A percentile compares a stretch with the other conserved stretches of the same genome.
These are phyloP conservation scores for Boletellus ananiceps DNA, from an alignment of 768 basidiomycete species.

Conservation along the genomic window DNA sequence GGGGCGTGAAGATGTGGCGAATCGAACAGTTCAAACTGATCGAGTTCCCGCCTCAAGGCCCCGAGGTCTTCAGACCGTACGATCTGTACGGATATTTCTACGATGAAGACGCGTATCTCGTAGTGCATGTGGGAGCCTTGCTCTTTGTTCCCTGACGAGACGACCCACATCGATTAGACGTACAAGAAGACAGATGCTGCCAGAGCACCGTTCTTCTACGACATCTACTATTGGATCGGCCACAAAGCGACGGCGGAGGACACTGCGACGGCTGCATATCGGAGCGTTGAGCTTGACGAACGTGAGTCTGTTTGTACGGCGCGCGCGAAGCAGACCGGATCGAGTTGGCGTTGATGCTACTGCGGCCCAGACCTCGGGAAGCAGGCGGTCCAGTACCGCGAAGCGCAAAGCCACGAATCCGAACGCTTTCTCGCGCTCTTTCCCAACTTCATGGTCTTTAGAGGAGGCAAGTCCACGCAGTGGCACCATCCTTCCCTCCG, in stretches of 20 bases:
- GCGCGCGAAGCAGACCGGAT: too few species aligned
- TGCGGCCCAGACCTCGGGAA: conserved; percentile 36
- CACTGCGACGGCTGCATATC: conserved; percentile 58
- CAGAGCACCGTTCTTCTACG: conserved; percentile 39
- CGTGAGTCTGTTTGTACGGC: conserved; percentile 33
- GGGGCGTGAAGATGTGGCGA: conserved; percentile 53
- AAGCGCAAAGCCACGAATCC: conserved; percentile 58
- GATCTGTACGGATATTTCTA: conserved; percentile 54
- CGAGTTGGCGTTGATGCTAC: background rate
- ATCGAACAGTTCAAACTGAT: conserved; percentile 54
- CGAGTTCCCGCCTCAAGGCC: conserved; percentile 9
- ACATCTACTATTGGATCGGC: conserved; percentile 67
- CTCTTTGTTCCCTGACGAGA: background rate
- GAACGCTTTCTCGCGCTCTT: conserved; percentile 48
- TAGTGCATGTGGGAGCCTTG: conserved; percentile 47
- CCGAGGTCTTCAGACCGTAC: background rate
- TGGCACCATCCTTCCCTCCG: conserved; percentile 46
- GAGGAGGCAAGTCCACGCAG: conserved; percentile 47
- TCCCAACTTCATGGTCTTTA: conserved; percentile 41
- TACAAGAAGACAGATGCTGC: conserved; percentile 51
- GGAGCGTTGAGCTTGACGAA: conserved; percentile 64
- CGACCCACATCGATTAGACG: conserved; percentile 36
- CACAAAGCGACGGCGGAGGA: conserved; percentile 57
- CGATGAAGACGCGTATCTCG: conserved; percentile 61
- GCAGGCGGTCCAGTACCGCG: conserved; percentile 56